Evolutionary conservation across 352 stramenopile species (phyloP).

Genomic region (Phytophthora pini): DNA sequence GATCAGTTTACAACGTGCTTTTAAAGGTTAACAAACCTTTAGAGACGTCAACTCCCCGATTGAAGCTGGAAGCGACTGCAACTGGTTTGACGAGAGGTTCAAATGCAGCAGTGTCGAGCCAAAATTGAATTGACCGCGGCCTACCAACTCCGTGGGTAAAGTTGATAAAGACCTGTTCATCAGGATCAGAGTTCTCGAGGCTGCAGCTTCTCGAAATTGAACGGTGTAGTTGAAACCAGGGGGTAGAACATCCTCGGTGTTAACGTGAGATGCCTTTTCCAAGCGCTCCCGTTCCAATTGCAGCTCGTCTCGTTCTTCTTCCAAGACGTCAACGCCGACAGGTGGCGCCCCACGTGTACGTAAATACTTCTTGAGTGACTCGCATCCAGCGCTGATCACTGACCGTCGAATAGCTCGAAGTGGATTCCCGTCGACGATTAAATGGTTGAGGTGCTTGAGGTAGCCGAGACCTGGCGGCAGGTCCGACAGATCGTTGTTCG

Average conservation of each 20-base stretch:
- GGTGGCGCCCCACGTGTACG: constrained; percentile 70
- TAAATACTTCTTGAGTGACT: constrained; percentile 86
- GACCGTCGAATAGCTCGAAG: constrained; percentile 74
- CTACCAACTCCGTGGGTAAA: constrained; percentile 40
- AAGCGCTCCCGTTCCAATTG: constrained; percentile 36
- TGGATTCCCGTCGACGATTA: constrained; percentile 80
- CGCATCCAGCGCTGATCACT: constrained; percentile 68
- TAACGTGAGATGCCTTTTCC: constrained; percentile 9
- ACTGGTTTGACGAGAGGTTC: constrained; percentile 72
- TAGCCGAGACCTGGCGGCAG: constrained; percentile 80
- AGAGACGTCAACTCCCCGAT: constrained; percentile 57
- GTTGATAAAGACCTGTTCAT: constrained; percentile 37
- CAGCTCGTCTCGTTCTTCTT: constrained; percentile 77
- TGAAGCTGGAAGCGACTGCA: constrained; percentile 49
- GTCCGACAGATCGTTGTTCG: constrained; percentile 84
- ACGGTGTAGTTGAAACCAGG: constrained; percentile 25
- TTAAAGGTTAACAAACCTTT: constrained; percentile 32
- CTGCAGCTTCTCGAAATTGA: constrained; percentile 65
- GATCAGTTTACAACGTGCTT: background rate
- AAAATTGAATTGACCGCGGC: constrained; percentile 46
- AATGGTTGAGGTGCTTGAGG: constrained; percentile 78
- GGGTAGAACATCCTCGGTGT: constrained; percentile 8
- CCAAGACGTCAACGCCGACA: constrained; percentile 57
- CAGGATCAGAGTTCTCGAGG: constrained; percentile 62
- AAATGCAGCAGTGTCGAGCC: constrained; percentile 60